Base-by-base conservation (phyloP, 495 filamentous ascomycete genomes). In the Penicilliopsis zonata region DNA sequence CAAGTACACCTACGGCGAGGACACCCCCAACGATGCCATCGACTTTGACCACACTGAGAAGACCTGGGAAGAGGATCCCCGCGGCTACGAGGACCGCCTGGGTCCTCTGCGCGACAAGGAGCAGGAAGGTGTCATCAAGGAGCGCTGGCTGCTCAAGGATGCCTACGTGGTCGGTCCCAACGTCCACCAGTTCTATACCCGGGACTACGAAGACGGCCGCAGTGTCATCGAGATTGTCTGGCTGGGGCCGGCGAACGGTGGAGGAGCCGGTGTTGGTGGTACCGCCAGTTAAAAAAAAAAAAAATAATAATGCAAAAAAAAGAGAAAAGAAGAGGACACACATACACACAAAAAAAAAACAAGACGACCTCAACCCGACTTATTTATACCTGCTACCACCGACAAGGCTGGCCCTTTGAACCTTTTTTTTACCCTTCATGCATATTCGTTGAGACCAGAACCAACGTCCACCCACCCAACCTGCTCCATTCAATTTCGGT, bases 41-140 rank as follows among this genome's bases (percentile, higher is more conserved):
- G 63, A 78, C 40, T 58, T 81, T 18, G 57, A 61, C 31, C 55
- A 57, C 14, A 59, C 71, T 35, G 76, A 81, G 52, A 71, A 68
- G 42, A 81, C 75, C 12, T 79, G 78, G 57, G 56, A 53, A n/a
- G 63, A 67, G 25, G 61, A 66, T 23, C 52, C 49, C 9, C 57
- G 56, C 20, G 60, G 56, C 24, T 77, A 59, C 40, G 67, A 70
- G 23, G 56, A 59, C 18, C 62, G 64, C 20, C 55, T 76, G 19
- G 72, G 69, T 28, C 61, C 64, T 16, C 52, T 78, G 15, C 59
- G 74, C 33, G 44, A 46, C 16, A 47, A 46, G 16, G 55, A 67
- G 29, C 49, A 61, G 16, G 50, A 55, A 0, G 63, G 63, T 29
- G 43, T 67, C 18, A 49, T 40, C 36, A 63, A 63, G 45, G 61